phyloP scores from a whole-genome alignment of 306 rosid genomes.

The Styphnolobium japonicum region DNA sequence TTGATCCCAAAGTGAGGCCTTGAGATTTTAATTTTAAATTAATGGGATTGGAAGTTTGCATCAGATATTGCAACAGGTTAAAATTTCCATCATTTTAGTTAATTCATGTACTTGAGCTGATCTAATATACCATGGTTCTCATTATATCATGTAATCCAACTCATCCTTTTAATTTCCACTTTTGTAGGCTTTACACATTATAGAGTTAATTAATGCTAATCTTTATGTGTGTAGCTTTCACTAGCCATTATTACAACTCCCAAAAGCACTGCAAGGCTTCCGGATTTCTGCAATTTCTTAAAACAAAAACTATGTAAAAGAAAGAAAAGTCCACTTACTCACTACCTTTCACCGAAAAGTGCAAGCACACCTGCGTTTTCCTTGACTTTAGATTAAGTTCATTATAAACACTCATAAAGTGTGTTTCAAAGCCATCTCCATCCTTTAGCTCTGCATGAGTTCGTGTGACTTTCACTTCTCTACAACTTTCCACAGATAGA shows the following conservation, averaged over 20 bases:
- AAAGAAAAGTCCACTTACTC: slow-evolving; percentile 33
- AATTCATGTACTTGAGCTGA: slow-evolving; percentile 19
- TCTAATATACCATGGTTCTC: slow-evolving; percentile 33
- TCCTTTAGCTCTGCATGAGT: slow-evolving; percentile 51
- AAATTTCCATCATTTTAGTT: background rate
- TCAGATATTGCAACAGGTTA: background rate
- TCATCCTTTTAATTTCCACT: slow-evolving; percentile 44
- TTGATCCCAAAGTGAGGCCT: background rate
- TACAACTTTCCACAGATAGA: slow-evolving; percentile 31
- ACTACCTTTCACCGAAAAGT: slow-evolving; percentile 94
- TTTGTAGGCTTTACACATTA: slow-evolving; percentile 56
- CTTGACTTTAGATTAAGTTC: slow-evolving; percentile 61
- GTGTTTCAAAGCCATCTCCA: slow-evolving; percentile 42
- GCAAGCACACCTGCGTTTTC: slow-evolving; percentile 42
- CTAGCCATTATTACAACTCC: slow-evolving; percentile 66
- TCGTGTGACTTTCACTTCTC: slow-evolving; percentile 57
- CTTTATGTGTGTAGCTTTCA: slow-evolving; percentile 49
- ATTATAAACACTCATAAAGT: slow-evolving; percentile 60
- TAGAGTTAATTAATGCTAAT: slow-evolving; percentile 46
- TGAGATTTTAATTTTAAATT: background rate
- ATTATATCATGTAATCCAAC: slow-evolving; percentile 50
- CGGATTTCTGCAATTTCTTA: slow-evolving; percentile 59
- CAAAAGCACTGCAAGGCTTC: slow-evolving; percentile 67
- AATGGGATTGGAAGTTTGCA: background rate
- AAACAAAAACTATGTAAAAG: slow-evolving; percentile 33